Evolutionary conservation across 169 alveolate species (phyloP).

Genomic region (Eimeria tenella): DNA sequence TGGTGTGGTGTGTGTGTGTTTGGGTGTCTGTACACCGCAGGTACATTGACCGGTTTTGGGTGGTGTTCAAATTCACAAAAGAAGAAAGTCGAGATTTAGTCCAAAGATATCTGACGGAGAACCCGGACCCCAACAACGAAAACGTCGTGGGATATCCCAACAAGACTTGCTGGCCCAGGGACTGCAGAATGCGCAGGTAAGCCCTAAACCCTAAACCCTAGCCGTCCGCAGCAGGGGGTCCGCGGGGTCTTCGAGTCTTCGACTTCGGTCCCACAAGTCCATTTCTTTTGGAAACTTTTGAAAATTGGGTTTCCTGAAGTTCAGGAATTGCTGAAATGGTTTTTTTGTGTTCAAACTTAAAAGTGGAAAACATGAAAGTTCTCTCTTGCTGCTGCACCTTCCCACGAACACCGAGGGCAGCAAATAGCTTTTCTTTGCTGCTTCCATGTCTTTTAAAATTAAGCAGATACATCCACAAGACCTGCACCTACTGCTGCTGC

Average conservation of each 20-base stretch:
- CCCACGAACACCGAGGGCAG: too few relatives aligned
- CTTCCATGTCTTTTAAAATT: too few relatives aligned
- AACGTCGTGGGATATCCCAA: constrained; percentile 99
- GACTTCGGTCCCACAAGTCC: not conserved
- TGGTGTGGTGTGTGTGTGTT: not conserved
- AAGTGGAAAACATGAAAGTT: too few relatives aligned
- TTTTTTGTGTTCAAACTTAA: too few relatives aligned
- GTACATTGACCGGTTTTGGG: constrained; percentile 81
- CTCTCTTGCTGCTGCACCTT: too few relatives aligned
- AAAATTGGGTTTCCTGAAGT: not conserved
- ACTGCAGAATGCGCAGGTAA: constrained; percentile 99
- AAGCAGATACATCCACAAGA: too few relatives aligned
- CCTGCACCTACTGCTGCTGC: too few relatives aligned
- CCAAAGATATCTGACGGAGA: constrained; percentile 97
- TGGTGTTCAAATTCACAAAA: constrained; percentile 95
- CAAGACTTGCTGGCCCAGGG: constrained; percentile 99
- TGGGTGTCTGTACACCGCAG: constrained; percentile 9
- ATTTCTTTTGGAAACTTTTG: not conserved
- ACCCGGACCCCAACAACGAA: constrained; percentile 99
- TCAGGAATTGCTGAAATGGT: too few relatives aligned
- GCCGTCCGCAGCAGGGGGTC: constrained; percentile 84
- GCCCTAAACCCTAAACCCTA: not conserved
- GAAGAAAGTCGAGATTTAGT: constrained; percentile 98
- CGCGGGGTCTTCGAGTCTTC: not conserved
- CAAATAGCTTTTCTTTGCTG: too few relatives aligned